phyloP scores from a whole-genome alignment of 176 grass and related monocot genomes.

The Phragmites australis region DNA sequence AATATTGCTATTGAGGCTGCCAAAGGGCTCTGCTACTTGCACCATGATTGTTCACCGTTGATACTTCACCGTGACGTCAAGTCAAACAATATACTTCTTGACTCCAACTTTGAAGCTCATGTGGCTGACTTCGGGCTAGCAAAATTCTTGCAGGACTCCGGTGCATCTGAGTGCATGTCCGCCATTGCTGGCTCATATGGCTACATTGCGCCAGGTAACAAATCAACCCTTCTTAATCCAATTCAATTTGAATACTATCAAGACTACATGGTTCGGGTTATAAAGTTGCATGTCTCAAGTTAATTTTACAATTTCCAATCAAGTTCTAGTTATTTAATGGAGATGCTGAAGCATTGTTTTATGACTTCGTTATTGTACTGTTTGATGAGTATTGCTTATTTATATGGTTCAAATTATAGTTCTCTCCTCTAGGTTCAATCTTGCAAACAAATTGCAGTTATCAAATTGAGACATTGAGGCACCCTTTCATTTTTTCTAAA shows the following conservation, averaged over 20 bases:
- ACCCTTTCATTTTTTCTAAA: too few species aligned
- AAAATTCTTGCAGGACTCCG: conserved; percentile 78
- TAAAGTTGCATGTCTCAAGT: not conserved
- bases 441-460: not conserved
- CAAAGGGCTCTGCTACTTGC: conserved; percentile 96
- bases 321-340: not conserved
- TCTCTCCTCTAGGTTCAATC: not conserved
- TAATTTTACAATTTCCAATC: not conserved
- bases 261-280: not conserved
- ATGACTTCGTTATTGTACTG: not conserved
- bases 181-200: conserved; percentile 95
- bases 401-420: not conserved
- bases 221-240: not conserved
- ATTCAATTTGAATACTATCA: not conserved
- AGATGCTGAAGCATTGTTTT: not conserved
- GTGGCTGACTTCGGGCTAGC: conserved; percentile 88
- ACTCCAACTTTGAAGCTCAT: conserved; percentile 87
- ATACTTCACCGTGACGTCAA: conserved; percentile 98
- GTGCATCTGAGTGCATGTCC: conserved; percentile 92
- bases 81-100: conserved; percentile 95
- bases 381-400: not conserved
- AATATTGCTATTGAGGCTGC: conserved; percentile 89
- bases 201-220: conserved; percentile 93
- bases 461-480: too few species aligned
- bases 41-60: conserved; percentile 91